Conservation (phyloP, 2,329 filamentous ascomycete species). For the Ophiostoma ulmi region DNA sequence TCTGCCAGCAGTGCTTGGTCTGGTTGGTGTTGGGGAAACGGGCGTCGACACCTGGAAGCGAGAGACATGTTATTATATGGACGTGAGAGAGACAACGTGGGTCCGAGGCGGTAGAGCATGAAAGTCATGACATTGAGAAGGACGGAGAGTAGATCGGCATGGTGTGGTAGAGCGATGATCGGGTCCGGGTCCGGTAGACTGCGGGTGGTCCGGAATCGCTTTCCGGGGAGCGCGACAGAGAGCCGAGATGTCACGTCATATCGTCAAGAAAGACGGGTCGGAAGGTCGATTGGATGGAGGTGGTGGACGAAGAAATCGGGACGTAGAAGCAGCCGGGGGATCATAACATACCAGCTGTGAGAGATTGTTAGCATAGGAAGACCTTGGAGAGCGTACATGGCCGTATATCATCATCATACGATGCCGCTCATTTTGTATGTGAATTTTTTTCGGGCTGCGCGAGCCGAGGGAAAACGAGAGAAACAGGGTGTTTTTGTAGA, state of each 20-base stretch:
- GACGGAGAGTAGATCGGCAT: neutral
- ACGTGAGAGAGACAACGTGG: neutral
- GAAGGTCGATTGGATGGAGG: neutral
- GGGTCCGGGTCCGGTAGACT: neutral
- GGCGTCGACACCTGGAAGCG: slow-evolving; percentile 82
- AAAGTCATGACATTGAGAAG: neutral
- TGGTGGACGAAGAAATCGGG: neutral
- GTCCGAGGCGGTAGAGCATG: neutral
- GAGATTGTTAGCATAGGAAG: slow-evolving; percentile 19
- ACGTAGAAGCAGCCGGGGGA: slow-evolving; percentile 5
- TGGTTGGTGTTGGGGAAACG: slow-evolving; percentile 98
- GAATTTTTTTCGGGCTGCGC: slow-evolving; percentile 19
- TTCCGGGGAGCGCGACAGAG: slow-evolving; percentile 4
- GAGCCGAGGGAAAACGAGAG: neutral
- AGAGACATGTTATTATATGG: slow-evolving; percentile 12
- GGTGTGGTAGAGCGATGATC: neutral
- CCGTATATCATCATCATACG: slow-evolving; percentile 26
- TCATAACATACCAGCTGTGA: slow-evolving; percentile 26
- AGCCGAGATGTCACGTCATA: slow-evolving; percentile 3
- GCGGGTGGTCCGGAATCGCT: neutral
- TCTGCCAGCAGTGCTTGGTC: slow-evolving; percentile 99
- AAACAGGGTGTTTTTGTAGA: slow-evolving; percentile 1
- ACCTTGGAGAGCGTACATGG: neutral
- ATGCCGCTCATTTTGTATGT: slow-evolving; percentile 18
- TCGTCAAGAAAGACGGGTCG: neutral